Base-by-base conservation (phyloP, 495 filamentous ascomycete genomes). In the Entonaema liquescens region DNA sequence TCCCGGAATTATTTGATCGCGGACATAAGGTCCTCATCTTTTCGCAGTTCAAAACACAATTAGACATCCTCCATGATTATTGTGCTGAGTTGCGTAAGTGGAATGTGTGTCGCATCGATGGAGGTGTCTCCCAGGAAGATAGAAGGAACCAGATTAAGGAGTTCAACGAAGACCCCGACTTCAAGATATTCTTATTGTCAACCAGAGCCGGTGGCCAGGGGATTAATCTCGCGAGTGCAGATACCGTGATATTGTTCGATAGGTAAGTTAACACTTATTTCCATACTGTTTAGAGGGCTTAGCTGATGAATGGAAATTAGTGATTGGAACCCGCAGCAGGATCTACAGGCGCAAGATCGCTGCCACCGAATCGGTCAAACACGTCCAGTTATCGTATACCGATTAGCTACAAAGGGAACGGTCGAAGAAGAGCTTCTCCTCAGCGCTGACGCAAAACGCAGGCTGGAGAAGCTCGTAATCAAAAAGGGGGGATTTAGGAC, bases 261-360 rank as follows among this genome's bases (percentile, higher is more conserved):
- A 92, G 71, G 74, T 74, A 60, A 73, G 69, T 12, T 17, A 12
- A 7, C 49, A 23, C 13, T 3, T 71, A 38, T 59, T 33, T n/a
- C 1, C 52, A 3, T 6, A 17, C 21, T 12, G 7, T 21, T 1
- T 0, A 13, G 0, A 5, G 28, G 28, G 7, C 5, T 7, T 7
- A 21, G 19, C 52, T 66, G 62, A 71, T 35, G 54, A 13, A 17
- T 29, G 23, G 13, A 12, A 49, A 58, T 23, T 23, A 89, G 88
- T 29, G 95, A 99, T 78, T 99, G 95, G 95, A 99, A 99, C 75
- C 95, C 95, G 0, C 95, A 98, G 78, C 93, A 97, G 74, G 95
- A 99, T 79, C 85, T 99, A 15, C 95, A 99, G 77, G 95, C 95
- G 0, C 93, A 97, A 78, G 95, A 99, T 73, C 92, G 95, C 19